Evolutionary conservation across 805 yeast species (phyloP).

Genomic region (Starmerella tilneyi): DNA sequence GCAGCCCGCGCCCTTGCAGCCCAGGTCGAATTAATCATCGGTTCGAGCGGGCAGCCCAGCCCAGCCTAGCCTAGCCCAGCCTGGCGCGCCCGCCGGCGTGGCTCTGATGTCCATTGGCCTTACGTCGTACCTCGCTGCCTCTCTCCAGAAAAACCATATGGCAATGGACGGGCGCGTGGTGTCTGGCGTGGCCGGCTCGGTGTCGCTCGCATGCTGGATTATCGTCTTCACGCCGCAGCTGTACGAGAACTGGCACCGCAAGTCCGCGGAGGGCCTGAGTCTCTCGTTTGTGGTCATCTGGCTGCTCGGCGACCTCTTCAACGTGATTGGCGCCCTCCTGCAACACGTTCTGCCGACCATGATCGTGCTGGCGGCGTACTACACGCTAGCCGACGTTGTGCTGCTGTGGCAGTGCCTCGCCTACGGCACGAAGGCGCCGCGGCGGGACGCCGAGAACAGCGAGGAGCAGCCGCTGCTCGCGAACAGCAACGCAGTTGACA

Average conservation of each 20-base stretch:
- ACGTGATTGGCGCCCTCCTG: slow-evolving; percentile 78
- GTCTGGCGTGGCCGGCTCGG: slow-evolving; percentile 41
- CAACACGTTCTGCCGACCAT: slow-evolving; percentile 91
- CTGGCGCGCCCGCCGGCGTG: too few species aligned
- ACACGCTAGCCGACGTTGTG: slow-evolving; percentile 81
- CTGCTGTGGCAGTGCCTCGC: slow-evolving; percentile 71
- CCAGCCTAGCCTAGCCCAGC: too few species aligned
- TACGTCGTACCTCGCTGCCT: not conserved
- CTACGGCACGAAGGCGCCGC: slow-evolving; percentile 40
- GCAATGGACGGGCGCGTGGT: slow-evolving; percentile 14
- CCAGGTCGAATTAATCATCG: too few species aligned
- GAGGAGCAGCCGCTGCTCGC: slow-evolving; percentile 3
- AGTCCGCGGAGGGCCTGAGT: slow-evolving; percentile 84
- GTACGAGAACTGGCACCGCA: slow-evolving; percentile 63
- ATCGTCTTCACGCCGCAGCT: slow-evolving; percentile 96
- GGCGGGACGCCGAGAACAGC: slow-evolving; percentile 5
- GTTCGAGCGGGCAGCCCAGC: too few species aligned
- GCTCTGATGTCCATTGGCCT: too few species aligned
- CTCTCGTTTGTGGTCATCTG: slow-evolving; percentile 76
- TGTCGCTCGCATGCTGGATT: slow-evolving; percentile 95
- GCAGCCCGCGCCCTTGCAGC: too few species aligned
- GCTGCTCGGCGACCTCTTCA: slow-evolving; percentile 90
- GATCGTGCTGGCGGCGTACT: slow-evolving; percentile 84
- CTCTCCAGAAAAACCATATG: not conserved
- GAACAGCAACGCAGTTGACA: slow-evolving; percentile 1